Evolutionary conservation across 108 stramenopile genomes (phyloP).

Genomic region (Aurantiochytrium sp.): DNA sequence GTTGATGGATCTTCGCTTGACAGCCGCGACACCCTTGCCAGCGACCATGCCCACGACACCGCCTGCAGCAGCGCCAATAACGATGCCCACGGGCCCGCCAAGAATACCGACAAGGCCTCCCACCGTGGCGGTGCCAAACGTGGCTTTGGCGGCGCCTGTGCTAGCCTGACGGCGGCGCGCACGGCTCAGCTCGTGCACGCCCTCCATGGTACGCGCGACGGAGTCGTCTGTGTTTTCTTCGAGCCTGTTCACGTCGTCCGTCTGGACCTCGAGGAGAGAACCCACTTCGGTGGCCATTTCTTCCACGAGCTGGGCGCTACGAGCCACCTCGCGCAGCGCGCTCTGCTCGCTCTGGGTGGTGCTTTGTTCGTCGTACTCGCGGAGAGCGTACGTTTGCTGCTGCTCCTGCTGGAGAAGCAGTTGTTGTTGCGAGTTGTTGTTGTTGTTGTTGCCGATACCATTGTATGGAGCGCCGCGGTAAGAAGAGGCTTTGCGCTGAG

Average conservation of each 20-base stretch:
- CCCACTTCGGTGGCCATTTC: constrained; percentile 8
- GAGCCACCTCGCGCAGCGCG: not conserved
- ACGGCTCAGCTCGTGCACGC: constrained; percentile 9
- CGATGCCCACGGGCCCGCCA: constrained; percentile 1
- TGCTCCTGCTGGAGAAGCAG: not conserved
- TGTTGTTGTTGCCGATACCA: not conserved
- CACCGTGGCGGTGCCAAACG: not conserved
- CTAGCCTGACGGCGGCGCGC: not conserved
- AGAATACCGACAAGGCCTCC: not conserved
- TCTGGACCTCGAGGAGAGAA: not conserved
- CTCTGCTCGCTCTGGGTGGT: not conserved
- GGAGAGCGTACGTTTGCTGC: not conserved
- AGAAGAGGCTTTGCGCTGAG: no score
- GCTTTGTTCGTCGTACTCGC: not conserved
- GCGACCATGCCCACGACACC: constrained; percentile 1
- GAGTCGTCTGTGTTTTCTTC: constrained; percentile 5
- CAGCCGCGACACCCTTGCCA: constrained; percentile 1
- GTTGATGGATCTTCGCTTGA: not conserved
- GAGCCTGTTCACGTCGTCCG: not conserved
- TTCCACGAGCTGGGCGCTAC: not conserved
- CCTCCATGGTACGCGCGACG: not conserved
- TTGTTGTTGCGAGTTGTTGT: not conserved
- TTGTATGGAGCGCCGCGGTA: not conserved
- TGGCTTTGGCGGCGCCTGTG: constrained; percentile 9
- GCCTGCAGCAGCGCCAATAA: not conserved